These are phyloP conservation scores for Eremothecium sinecaudum DNA, from an alignment of 1,139 yeast species.

Conservation along the genomic window DNA sequence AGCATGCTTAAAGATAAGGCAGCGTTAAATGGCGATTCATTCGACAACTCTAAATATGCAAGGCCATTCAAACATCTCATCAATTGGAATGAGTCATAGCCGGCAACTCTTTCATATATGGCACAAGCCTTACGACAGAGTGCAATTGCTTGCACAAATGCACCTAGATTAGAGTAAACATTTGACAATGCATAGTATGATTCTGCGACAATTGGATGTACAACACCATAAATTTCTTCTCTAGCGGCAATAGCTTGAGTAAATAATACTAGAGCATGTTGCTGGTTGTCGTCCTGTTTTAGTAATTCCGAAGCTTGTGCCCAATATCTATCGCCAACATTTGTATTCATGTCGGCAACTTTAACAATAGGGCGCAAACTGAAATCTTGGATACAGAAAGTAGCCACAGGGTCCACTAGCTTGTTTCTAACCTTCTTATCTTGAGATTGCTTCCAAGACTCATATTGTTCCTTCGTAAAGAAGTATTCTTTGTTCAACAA, in stretches of 20 bases:
- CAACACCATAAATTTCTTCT: constrained; percentile 76
- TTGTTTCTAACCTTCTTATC: constrained; percentile 33
- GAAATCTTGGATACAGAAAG: constrained; percentile 56
- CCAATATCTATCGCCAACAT: constrained; percentile 68
- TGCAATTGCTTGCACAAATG: constrained; percentile 52
- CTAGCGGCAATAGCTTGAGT: constrained; percentile 62
- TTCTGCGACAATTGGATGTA: constrained; percentile 72
- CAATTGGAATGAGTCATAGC: constrained; percentile 73
- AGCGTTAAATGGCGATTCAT: constrained; percentile 52
- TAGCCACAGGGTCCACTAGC: constrained; percentile 25
- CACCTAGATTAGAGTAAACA: constrained; percentile 53
- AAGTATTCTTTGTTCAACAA: constrained; percentile 43
- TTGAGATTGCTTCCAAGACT: constrained; percentile 32
- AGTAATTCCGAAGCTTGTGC: constrained; percentile 56
- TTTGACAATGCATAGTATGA: constrained; percentile 60
- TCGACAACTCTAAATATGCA: constrained; percentile 60
- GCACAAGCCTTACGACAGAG: constrained; percentile 63
- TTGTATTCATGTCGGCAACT: constrained; percentile 56
- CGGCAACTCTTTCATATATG: constrained; percentile 69
- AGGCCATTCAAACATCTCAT: constrained; percentile 64
- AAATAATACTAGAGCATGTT: constrained; percentile 48
- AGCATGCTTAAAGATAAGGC: constrained; percentile 56
- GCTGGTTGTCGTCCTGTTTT: constrained; percentile 27
- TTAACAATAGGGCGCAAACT: constrained; percentile 67
- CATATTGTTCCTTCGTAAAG: constrained; percentile 39